Evolutionary conservation across 331 rosid genomes (phyloP), one percentile per base, ranked within the genome.

Genomic region (Arachis monticola): DNA sequence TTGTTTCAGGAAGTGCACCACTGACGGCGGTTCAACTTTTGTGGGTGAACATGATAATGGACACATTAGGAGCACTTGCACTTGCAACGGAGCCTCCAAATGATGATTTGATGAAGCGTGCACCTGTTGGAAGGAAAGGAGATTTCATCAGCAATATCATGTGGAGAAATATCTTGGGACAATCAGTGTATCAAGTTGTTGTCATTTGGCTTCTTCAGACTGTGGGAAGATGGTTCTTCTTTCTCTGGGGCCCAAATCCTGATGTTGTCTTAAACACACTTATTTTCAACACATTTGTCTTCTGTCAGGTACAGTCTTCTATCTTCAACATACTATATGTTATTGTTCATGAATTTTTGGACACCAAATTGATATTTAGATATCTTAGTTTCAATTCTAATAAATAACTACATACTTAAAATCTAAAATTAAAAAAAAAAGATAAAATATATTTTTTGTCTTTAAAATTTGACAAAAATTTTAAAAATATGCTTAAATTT

Each of bases 21-120:
- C 97, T 94, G 10, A 94, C 99, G 8, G 97, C 97, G 4, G 99
- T 94, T 85, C 99, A 94, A 77, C 91, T 92, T 14, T 78, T 94
- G 88, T 92, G 99, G 99, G 97, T 94, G 67, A 94, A 94, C 88
- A 94, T 94, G 99, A 94, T 94, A 41, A 94, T 94, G 99, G 97
- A 94, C 82, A 94, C 99, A 0, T 64, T 94, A 11, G 99, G 99
- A 74, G 99, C 99, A 46, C 90, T 94, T 45, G 99, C 99, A 32
- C 97, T 94, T 13, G 99, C 99, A 58, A 94, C 99, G 1, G 99
- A 94, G 86, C 99, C 97, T 82, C 99, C 99, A 44, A 94, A 72
- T 13, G 79, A 94, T 13, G 97, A 87, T 35, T 72, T 94, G 41
- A 94, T 93, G 98, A 93, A 91, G 87, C 96, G 85, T 77, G 13